Evolutionary conservation across 78 protist species (phyloP), one percentile per base, ranked within the genome.

Genomic region (Guillardia theta): DNA sequence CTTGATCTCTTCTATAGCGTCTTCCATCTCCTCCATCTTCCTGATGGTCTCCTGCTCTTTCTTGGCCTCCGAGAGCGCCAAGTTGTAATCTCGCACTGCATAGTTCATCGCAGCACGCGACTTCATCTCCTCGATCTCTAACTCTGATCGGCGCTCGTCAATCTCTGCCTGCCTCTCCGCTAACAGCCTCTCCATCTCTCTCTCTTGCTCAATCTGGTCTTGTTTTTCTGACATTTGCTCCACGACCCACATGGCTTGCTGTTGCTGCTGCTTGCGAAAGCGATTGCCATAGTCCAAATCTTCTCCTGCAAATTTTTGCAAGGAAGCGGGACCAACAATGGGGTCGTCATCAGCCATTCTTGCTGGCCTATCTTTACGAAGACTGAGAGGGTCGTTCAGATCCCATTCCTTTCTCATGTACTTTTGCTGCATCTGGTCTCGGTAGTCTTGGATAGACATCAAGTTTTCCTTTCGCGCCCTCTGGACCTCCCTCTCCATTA

Each of bases 311-410:
- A 93, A 64, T 33, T 62, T 93, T 33, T 93, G 94, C 43, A 93
- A 24, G 41, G 70, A 58, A 24, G 94, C 58, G 6, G 80, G 58
- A 12, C 88, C 76, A 6, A 93, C 15, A 48, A 30, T 21, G 4
- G 94, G 83, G 80, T 93, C 94, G 18, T 93, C 41, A 48, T 93
- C 94, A 8, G 58, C 94, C 12, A 50, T 39, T 6, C 93, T 58
- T 41, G 93, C 93, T 0, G 93, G 93, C n/a, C 30, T 22, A 64
- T 90, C 93, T 9, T 90, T 90, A 22, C 77, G 41, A 19, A 90
- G 21, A 6, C 46, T 33, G 47, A 30, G 58, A 6, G 93, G 93
- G 37, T 90, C 93, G n/a, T 46, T 39, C 37, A 93, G 94, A 88
- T 93, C 70, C 94, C 88, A 48, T 47, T 93, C 94, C 33, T 64